Conservation (phyloP, 2,329 filamentous ascomycete species). For the Cytospora piceae region DNA sequence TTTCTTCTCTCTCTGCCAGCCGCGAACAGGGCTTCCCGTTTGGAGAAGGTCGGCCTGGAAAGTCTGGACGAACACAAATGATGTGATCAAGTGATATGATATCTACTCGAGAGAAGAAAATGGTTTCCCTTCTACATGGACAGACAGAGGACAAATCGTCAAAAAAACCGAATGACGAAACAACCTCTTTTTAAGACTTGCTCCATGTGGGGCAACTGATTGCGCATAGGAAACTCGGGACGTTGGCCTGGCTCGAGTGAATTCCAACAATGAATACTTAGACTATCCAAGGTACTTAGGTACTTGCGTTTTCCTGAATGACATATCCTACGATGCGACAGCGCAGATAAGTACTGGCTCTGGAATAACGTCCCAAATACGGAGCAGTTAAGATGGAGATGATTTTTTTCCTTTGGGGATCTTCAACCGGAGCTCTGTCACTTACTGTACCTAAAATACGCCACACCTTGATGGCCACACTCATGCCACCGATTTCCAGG, state of each 20-base stretch:
- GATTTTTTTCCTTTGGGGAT: no score
- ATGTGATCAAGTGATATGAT: neutral
- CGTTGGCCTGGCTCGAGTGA: no score
- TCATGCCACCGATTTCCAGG: neutral
- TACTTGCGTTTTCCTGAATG: no score
- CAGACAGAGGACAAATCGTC: neutral
- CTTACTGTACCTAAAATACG: neutral
- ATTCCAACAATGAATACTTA: no score
- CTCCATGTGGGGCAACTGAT: neutral
- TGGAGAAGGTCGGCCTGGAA: neutral
- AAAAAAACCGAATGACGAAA: neutral
- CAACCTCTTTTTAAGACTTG: neutral
- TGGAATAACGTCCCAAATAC: no score
- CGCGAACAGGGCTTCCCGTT: neutral
- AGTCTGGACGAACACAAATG: neutral
- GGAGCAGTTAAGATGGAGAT: no score
- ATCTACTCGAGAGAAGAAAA: neutral
- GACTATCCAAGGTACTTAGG: no score
- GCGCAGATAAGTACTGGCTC: no score
- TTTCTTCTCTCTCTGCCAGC: neutral
- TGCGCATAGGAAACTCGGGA: neutral
- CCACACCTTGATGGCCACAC: neutral
- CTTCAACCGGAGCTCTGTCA: no score
- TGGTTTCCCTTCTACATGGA: neutral
- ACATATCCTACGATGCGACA: no score